These are phyloP conservation scores for Heliamphora pulchella DNA, from an alignment of 179 eudicot genomes.

Conservation along the genomic window DNA sequence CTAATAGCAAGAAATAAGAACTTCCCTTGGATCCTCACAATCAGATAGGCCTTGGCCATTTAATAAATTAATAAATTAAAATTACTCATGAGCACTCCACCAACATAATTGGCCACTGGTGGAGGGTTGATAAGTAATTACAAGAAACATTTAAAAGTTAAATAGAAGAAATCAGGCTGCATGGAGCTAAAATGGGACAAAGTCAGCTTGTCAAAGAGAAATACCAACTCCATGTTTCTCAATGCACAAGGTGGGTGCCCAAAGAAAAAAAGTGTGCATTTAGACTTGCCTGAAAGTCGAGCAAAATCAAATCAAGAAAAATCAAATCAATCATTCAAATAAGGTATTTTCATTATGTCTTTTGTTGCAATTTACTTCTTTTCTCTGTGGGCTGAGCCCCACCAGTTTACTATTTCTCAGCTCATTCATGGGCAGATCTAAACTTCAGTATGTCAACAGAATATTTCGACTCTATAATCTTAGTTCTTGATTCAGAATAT, in stretches of 20 bases:
- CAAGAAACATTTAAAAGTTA: neutral
- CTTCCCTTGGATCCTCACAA: neutral
- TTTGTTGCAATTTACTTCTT: neutral
- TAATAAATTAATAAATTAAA: neutral
- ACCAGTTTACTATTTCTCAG: neutral
- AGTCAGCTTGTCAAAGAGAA: neutral
- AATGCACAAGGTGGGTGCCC: too few species aligned
- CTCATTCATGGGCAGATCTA: neutral
- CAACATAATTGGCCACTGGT: neutral
- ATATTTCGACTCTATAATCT: neutral
- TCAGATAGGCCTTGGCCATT: neutral
- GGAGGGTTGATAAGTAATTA: neutral
- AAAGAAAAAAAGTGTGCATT: too few species aligned
- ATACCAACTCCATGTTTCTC: neutral
- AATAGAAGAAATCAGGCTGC: neutral
- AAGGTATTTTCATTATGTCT: constrained; percentile 1
- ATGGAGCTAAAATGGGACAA: neutral
- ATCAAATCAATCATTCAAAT: neutral
- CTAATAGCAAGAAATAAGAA: neutral
- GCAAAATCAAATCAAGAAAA: neutral
- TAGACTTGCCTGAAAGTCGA: too few species aligned
- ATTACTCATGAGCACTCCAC: neutral
- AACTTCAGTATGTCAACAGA: neutral
- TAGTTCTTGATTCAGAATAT: neutral
- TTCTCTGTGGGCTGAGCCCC: neutral